Base-by-base conservation (phyloP, 2,329 filamentous ascomycete genomes). In the Monilinia polystroma region DNA sequence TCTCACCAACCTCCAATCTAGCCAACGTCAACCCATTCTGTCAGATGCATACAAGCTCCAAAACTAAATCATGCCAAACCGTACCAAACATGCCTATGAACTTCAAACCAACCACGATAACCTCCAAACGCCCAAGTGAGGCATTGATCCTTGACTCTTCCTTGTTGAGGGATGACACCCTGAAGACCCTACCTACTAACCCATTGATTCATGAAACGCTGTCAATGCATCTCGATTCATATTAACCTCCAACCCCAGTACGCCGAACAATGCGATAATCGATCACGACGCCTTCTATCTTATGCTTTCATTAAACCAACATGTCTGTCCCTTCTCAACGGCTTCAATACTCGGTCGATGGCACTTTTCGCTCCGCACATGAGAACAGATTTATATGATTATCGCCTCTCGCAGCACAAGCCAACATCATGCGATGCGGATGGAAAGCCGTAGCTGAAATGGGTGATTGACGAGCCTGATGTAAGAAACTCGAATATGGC, bases 391-490 rank as follows among this genome's bases (percentile, higher is more conserved):
- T 97, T 75, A 99, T 88, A 76, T 97, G 91, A 68, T 93, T 87
- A 76, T 97, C 93, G 66, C 93, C 91, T 54, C 92, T 84, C 4
- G 93, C 91, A 1, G 93, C 91, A 74, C 91, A 95, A 47, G 92
- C 93, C 69, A 99, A 84, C 78, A 97, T 89, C 80, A 96, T 93
- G 63, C 90, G 87, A 78, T 99, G 95, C 0, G 95, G 95, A 79
- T 99, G 95, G 82, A 98, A 99, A 0, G 93, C 90, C 11, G 94
- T 97, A 47, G 91, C 86, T 3, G 93, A 89, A 71, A 99, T 96
- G 1, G 95, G 90, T 8, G 89, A 87, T 67, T 89, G 88, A 63
- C 91, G 89, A 75, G 88, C 92, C 74, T 93, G 90, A 70, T 91
- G 88, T 20, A 96, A 81, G 81, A 96, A 96, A 76, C 90, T 92